phyloP scores from a whole-genome alignment of 768 basidiomycete species.

The Leucosporidium creatinivorum region DNA sequence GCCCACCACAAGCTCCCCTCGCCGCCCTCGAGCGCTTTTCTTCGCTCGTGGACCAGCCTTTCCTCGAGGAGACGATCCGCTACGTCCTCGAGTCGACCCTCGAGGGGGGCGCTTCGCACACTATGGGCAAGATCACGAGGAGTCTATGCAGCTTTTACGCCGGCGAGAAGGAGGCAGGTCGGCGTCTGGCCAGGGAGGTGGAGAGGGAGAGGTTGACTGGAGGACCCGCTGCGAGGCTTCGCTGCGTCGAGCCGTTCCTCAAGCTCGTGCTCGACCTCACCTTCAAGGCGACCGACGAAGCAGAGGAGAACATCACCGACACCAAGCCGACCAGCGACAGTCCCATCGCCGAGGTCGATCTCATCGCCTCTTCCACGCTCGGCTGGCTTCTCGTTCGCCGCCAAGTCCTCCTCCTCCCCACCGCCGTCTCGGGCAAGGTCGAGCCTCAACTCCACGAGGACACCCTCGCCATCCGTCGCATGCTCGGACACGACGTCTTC shows the following conservation, averaged over 20 bases:
- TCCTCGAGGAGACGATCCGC: constrained; percentile 5
- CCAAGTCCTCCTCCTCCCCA: background rate
- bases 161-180: background rate
- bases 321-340: background rate
- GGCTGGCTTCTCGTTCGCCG: constrained; percentile 25
- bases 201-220: background rate
- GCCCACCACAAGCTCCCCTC: background rate
- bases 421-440: background rate
- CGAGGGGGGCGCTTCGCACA: constrained; percentile 4
- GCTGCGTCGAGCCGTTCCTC: constrained; percentile 11
- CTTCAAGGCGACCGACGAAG: background rate
- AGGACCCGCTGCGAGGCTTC: constrained; percentile 11
- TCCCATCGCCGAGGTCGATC: constrained; percentile 9
- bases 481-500: constrained; percentile 19
- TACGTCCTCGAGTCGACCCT: constrained; percentile 6
- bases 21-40: background rate
- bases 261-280: constrained; percentile 14
- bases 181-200: background rate
- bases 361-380: constrained; percentile 16
- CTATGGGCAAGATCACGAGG: constrained; percentile 5
- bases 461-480: constrained; percentile 12
- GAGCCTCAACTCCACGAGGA: constrained; percentile 8
- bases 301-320: background rate
- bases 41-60: background rate
- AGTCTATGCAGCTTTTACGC: constrained; percentile 11